Percentiles rank a stretch among this genome's conserved stretches.
phyloP scores from a whole-genome alignment of 257 asterid species.

The Mitragyna speciosa region DNA sequence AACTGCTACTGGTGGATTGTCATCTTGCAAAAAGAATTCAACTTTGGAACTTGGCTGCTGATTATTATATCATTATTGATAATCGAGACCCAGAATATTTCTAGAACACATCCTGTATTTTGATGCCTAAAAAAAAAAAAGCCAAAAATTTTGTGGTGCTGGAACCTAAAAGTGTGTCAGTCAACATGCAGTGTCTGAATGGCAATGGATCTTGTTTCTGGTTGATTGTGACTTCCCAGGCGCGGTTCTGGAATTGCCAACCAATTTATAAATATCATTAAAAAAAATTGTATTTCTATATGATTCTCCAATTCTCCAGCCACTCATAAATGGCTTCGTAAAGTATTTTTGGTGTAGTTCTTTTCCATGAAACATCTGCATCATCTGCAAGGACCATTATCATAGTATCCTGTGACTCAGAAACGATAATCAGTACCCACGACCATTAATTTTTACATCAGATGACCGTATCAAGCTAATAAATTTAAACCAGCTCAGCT shows the following conservation, averaged over 20 bases:
- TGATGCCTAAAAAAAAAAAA: not conserved
- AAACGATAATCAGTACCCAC: not conserved
- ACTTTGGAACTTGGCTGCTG: not conserved
- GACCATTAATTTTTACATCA: not conserved
- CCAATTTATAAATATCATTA: not conserved
- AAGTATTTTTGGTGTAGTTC: not conserved
- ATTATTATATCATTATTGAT: no score
- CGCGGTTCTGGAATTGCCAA: not conserved
- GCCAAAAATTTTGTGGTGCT: no score
- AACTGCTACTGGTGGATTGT: not conserved
- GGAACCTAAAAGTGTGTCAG: not conserved
- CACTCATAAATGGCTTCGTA: not conserved
- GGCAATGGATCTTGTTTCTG: not conserved
- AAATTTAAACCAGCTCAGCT: slow-evolving; percentile 7
- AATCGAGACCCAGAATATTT: not conserved
- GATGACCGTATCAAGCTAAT: not conserved
- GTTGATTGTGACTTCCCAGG: not conserved
- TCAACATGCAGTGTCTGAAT: not conserved
- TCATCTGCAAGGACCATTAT: slow-evolving; percentile 15
- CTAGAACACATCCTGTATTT: not conserved
- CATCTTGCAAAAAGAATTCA: not conserved
- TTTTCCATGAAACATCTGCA: slow-evolving; percentile 8
- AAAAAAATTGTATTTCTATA: not conserved
- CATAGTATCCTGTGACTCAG: slow-evolving; percentile 2
- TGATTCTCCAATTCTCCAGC: slow-evolving; percentile 5